These are phyloP conservation scores for Amesomyces nigricolor DNA, from an alignment of 2,329 filamentous ascomycete genomes.

Conservation along the genomic window DNA sequence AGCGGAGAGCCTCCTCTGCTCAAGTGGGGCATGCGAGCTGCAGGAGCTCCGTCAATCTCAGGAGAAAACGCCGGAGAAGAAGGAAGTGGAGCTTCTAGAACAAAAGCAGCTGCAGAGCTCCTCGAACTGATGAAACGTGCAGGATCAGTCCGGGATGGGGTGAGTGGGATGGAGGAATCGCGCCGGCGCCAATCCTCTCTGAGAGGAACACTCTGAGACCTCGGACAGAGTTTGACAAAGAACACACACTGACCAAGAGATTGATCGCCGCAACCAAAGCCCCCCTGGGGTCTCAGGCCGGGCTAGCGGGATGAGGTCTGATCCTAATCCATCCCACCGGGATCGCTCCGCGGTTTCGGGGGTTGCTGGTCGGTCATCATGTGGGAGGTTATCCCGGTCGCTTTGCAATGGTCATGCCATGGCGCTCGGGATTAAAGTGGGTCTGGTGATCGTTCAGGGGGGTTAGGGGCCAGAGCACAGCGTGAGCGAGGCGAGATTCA, in stretches of 20 bases:
- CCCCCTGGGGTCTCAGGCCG: not conserved
- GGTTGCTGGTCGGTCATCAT: not conserved
- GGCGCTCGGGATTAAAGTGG: slow-evolving; percentile 13
- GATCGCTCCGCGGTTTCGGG: slow-evolving; percentile 15
- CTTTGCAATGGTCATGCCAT: not conserved
- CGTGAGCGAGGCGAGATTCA: no score
- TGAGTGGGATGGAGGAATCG: not conserved
- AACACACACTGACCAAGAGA: not conserved
- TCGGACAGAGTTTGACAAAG: no score
- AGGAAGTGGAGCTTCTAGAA: slow-evolving; percentile 12
- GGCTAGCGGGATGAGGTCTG: not conserved
- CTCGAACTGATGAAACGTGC: not conserved
- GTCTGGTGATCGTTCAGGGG: slow-evolving; percentile 5
- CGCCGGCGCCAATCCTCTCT: not conserved
- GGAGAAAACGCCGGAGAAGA: slow-evolving; percentile 3
- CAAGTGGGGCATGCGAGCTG: no score
- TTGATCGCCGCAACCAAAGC: not conserved
- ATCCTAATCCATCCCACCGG: slow-evolving; percentile 17
- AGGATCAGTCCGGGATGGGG: slow-evolving; percentile 2
- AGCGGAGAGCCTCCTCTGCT: no score
- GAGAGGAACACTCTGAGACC: not conserved
- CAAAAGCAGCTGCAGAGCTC: not conserved
- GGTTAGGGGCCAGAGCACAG: slow-evolving; percentile 4
- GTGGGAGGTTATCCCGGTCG: no score
- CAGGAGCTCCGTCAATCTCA: not conserved